Percentiles rank a stretch among this genome's conserved stretches.
Conservation (phyloP, 208 protist genomes). For the Trypanosoma rangeli region DNA sequence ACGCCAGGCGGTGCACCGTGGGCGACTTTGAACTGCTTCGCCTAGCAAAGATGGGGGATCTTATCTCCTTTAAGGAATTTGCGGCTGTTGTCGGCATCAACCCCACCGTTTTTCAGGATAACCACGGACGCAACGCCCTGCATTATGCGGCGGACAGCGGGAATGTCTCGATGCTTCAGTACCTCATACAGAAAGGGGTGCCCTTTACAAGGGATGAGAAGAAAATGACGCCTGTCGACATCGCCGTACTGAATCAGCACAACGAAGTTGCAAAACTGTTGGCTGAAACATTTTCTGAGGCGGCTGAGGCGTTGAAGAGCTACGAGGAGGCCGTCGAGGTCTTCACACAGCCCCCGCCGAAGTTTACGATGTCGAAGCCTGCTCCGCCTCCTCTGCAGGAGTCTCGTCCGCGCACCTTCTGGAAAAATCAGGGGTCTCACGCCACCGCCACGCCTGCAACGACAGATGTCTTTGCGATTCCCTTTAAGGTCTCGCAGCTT, state of each 20-base stretch:
- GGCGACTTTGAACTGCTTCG: conserved; percentile 86
- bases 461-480: not conserved
- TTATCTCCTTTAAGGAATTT: conserved; percentile 55
- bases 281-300: conserved; percentile 34
- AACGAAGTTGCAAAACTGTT: conserved; percentile 25
- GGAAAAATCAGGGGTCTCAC: conserved; percentile 7
- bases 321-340: conserved; percentile 46
- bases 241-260: conserved; percentile 62
- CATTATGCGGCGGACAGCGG: conserved; percentile 87
- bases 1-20: conserved; percentile 36
- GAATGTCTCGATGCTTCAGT: conserved; percentile 41
- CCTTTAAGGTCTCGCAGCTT: conserved; percentile 16
- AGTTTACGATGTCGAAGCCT: conserved; percentile 75
- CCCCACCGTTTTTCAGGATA: conserved; percentile 62
- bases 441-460: not conserved
- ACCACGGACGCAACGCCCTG: conserved; percentile 68
- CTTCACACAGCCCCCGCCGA: conserved; percentile 63
- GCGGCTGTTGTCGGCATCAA: conserved; percentile 31
- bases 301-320: conserved; percentile 28
- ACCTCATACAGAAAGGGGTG: conserved; percentile 44
- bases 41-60: conserved; percentile 81
- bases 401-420: conserved; percentile 29
- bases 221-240: conserved; percentile 72
- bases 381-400: conserved; percentile 29
- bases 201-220: conserved; percentile 65